phyloP scores from a whole-genome alignment of 805 yeast genomes.

The Candida hungchunana region DNA sequence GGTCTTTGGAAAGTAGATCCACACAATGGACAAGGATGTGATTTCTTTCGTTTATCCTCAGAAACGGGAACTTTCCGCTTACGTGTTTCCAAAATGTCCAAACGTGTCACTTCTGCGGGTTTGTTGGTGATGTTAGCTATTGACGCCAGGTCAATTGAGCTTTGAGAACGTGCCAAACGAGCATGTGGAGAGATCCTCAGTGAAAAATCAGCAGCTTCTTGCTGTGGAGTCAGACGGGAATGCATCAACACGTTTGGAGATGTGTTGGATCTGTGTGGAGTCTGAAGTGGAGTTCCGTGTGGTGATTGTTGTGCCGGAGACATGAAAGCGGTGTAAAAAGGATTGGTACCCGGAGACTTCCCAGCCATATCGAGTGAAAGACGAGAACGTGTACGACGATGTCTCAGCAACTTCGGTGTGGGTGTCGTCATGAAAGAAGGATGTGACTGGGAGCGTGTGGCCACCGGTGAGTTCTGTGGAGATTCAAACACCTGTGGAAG shows the following conservation, averaged over 20 bases:
- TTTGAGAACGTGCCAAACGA: conserved; percentile 10
- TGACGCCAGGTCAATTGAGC: conserved; percentile 14
- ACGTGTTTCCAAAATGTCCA: conserved; percentile 16
- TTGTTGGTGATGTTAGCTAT: conserved; percentile 8
- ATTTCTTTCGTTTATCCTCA: conserved; percentile 36
- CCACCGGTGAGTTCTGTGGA: conserved; percentile 11
- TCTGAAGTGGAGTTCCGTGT: conserved; percentile 22
- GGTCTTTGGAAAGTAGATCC: conserved; percentile 61
- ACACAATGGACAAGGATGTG: conserved; percentile 63
- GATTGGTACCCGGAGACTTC: conserved; percentile 40
- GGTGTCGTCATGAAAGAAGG: conserved; percentile 3
- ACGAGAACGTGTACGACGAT: conserved; percentile 16
- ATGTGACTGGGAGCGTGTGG: conserved; percentile 9
- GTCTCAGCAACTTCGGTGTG: conserved; percentile 12
- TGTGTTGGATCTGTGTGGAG: conserved; percentile 21
- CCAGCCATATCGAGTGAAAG: conserved; percentile 15
- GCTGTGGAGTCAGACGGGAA: conserved; percentile 3
- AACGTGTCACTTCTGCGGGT: conserved; percentile 12
- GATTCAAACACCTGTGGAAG: conserved; percentile 17
- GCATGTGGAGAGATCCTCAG: conserved; percentile 24
- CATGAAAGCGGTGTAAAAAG: conserved; percentile 39
- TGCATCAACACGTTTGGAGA: conserved; percentile 24
- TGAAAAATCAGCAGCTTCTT: conserved; percentile 28
- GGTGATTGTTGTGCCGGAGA: conserved; percentile 33
- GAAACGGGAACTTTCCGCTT: conserved; percentile 36